A percentile compares a stretch with the other conserved stretches of the same genome.
Evolutionary conservation across 192 early-diverging fungal genomes (phyloP).

Genomic region (Coemansia guatemalensis): DNA sequence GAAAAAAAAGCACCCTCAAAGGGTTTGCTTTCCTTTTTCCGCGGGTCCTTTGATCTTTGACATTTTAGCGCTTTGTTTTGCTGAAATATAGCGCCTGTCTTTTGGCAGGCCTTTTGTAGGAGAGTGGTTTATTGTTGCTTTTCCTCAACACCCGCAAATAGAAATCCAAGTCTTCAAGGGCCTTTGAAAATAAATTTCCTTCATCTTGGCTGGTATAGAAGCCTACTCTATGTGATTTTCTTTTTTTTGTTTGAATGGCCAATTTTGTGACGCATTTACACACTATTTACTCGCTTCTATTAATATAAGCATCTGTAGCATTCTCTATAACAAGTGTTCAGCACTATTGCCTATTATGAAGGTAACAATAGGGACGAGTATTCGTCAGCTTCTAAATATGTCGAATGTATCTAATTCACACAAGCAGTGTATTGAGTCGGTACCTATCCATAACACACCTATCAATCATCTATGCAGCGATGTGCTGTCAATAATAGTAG

Average conservation of each 20-base stretch:
- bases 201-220: not conserved
- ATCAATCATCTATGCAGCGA: conserved; percentile 1
- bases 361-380: not conserved
- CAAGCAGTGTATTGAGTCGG: not conserved
- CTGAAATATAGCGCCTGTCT: not conserved
- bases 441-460: not conserved
- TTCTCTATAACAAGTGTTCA: not conserved
- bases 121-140: not conserved
- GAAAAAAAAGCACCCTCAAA: not conserved
- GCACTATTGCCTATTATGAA: not conserved
- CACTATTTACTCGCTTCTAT: too few species aligned
- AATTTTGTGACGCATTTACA: not conserved
- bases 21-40: not conserved
- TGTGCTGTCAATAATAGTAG: conserved; percentile 4
- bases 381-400: not conserved
- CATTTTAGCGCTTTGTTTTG: not conserved
- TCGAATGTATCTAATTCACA: not conserved
- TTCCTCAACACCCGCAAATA: not conserved
- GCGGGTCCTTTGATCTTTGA: not conserved
- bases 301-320: not conserved
- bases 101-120: not conserved
- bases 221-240: not conserved
- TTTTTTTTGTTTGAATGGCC: not conserved
- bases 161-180: not conserved
- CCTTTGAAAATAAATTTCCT: not conserved